Base-by-base conservation (phyloP, 2,329 filamentous ascomycete genomes). In the Aspergillus tubingensis region DNA sequence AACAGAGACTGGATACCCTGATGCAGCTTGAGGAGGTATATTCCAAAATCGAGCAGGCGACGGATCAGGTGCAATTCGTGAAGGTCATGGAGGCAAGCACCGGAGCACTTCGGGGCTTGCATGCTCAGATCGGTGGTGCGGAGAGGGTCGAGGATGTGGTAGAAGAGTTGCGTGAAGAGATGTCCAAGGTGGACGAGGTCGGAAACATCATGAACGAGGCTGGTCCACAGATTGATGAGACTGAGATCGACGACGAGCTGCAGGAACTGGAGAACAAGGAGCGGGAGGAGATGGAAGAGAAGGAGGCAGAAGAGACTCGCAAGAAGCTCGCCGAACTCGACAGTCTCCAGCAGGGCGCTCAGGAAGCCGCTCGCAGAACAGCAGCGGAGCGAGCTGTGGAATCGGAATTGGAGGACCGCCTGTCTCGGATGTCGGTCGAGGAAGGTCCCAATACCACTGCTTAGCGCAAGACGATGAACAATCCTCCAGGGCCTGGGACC, bases 191-290 rank as follows among this genome's bases (percentile, higher is more conserved):
- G 23, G 92, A 97, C 71, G 94, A 98, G 78, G 85, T 98, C 21
- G 86, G 87, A 27, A 86, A 84, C 58, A 88, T 94, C 43, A 84
- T 98, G 63, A 87, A 88, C 55, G 91, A 95, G 65, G 82, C 79
- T 11, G 79, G 77, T 13, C 75, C 67, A 57, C 76, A 72, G 64
- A 81, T 96, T 32, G 91, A 96, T 73, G 93, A 96, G 71, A 83
- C 72, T 19, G 93, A 96, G 74, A 86, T 98, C 58, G 92, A 97
- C 67, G 90, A 94, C 62, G 94, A 97, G 79, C 83, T 98, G 50
- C 89, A 90, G 66, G 88, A 83, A 3, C 80, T 99, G 79, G 88
- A 93, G 76, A 80, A 80, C 70, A 83, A 85, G 70, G 82, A 86
- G 59, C 73, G 69, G 61, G 73, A 81, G 68, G 80, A 79, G 52